phyloP scores from a whole-genome alignment of 768 basidiomycete species.

The Trametes gibbosa region DNA sequence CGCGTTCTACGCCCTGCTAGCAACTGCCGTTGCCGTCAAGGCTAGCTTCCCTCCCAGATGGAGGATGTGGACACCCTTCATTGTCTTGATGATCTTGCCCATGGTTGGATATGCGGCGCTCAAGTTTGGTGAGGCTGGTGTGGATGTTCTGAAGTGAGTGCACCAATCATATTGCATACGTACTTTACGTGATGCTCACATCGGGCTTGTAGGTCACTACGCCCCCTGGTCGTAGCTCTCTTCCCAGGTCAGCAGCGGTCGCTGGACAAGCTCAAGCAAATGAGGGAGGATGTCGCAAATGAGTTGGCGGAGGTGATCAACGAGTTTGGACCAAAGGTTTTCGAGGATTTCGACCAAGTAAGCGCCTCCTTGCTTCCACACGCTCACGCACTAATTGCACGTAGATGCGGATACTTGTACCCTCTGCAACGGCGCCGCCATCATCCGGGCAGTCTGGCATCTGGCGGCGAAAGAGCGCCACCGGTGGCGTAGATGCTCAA shows the following conservation, averaged over 20 bases:
- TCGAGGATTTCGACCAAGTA: conserved; percentile 84
- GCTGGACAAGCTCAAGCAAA: conserved; percentile 70
- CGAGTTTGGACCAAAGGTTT: conserved; percentile 84
- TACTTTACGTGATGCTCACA: neutral
- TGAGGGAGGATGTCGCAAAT: conserved; percentile 72
- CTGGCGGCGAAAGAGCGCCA: conserved; percentile 77
- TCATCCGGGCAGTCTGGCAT: conserved; percentile 71
- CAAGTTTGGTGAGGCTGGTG: conserved; percentile 96
- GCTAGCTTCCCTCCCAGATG: conserved; percentile 61
- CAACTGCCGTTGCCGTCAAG: conserved; percentile 68
- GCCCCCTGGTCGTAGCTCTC: conserved; percentile 83
- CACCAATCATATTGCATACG: neutral
- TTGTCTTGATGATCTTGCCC: conserved; percentile 72
- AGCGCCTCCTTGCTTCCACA: conserved; percentile 17
- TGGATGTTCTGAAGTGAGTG: conserved; percentile 94
- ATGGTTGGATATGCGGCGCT: conserved; percentile 91
- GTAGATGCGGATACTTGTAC: conserved; percentile 77
- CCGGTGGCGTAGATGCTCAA: conserved; percentile 82
- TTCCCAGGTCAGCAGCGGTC: conserved; percentile 85
- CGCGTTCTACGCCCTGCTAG: conserved; percentile 75
- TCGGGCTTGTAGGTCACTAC: conserved; percentile 63
- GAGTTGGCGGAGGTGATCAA: conserved; percentile 83
- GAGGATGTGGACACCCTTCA: conserved; percentile 73
- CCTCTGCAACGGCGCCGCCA: conserved; percentile 82
- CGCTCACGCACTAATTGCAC: neutral